Evolutionary conservation across 106 monocot genomes (phyloP), one percentile per base, ranked within the genome.

Genomic region (Acorus gramineus): DNA sequence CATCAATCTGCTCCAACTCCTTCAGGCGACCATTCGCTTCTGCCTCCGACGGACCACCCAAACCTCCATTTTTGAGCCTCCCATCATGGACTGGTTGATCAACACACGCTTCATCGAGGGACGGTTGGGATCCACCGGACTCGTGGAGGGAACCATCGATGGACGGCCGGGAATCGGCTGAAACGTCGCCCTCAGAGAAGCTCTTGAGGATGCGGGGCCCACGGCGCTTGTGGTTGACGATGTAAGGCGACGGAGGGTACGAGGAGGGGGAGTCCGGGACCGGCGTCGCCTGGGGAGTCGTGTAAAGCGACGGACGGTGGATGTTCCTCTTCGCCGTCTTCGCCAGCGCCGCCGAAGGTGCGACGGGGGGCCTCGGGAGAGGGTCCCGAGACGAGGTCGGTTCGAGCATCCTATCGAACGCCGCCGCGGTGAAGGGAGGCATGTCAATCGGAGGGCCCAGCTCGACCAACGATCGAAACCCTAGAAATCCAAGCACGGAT

Each of bases 201-300:
- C 57, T 13, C 5, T 4, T 13, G 7, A 5, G 57, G 57, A 8
- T 8, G 57, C 11, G n/a, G 57, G 11, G 57, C 11, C 12, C 11
- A 1, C 87, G 80, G 3, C 87, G 59, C 64, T 88, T 88, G 64
- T 88, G 81, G 50, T 77, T 77, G 67, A 81, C 63, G 46, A 81
- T 53, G 59, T 81, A 81, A 2, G 81, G 81, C 1, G 81, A 81
- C 5, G 76, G 67, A 5, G 72, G 52, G 66, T 76, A 81, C 4
- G 73, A 81, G 13, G 81, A 77, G 2, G 81, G 81, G 14, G 77
- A 81, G 7, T 67, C 76, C 4, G 81, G 81, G 3, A 81, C 73
- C 4, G 71, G 64, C 2, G 81, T 78, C 49, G 59, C 73, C 11
- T 75, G 56, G 3, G 87, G 81, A 11, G 84, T 88, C 52, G 81